Evolutionary conservation across 169 alveolate species (phyloP).

Genomic region (Plasmodium yoelii): DNA sequence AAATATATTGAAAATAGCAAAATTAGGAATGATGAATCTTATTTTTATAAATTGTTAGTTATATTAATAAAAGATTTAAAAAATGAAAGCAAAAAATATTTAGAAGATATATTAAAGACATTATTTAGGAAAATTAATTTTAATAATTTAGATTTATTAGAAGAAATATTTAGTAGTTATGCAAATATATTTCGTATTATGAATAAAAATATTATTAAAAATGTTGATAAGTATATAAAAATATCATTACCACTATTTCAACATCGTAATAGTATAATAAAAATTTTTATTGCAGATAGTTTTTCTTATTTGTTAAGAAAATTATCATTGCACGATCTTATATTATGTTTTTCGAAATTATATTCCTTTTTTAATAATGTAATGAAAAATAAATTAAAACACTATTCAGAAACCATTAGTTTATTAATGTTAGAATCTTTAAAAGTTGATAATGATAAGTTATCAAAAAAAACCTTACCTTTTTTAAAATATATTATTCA

Average conservation of each 20-base stretch:
- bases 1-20: slow-evolving; percentile 60
- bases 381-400: slow-evolving; percentile 34
- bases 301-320: slow-evolving; percentile 69
- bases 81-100: slow-evolving; percentile 66
- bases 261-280: slow-evolving; percentile 55
- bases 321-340: slow-evolving; percentile 68
- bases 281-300: slow-evolving; percentile 73
- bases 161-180: slow-evolving; percentile 71
- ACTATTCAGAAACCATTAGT: slow-evolving; percentile 66
- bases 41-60: slow-evolving; percentile 62
- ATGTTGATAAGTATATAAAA: slow-evolving; percentile 63
- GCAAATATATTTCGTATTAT: slow-evolving; percentile 73
- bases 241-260: slow-evolving; percentile 63
- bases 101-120: slow-evolving; percentile 44
- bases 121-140: slow-evolving; percentile 57
- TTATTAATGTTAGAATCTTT: slow-evolving; percentile 59
- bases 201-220: slow-evolving; percentile 64
- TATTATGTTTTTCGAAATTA: slow-evolving; percentile 51
- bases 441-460: slow-evolving; percentile 51
- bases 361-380: slow-evolving; percentile 46
- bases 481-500: slow-evolving; percentile 69
- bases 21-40: slow-evolving; percentile 48
- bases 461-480: slow-evolving; percentile 53
- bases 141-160: slow-evolving; percentile 59
- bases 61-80: slow-evolving; percentile 66